Conservation (phyloP, 2,329 filamentous ascomycete genomes). For the Colletotrichum eleusines region DNA sequence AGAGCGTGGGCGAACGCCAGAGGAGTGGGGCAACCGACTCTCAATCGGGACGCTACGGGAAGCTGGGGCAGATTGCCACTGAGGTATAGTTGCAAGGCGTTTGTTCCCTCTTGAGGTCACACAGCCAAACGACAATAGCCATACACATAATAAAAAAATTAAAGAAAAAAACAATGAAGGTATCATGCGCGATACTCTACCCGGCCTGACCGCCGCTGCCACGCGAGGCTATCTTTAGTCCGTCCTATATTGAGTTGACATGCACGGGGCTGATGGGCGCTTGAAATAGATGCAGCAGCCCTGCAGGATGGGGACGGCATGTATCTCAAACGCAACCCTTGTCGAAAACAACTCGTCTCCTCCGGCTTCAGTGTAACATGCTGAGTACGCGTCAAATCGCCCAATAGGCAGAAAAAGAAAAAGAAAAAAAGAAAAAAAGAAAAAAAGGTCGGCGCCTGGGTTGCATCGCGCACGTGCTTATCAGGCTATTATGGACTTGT, state of each 20-base stretch:
- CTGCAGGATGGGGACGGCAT: neutral
- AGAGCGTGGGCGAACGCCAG: neutral
- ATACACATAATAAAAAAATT: too few relatives aligned
- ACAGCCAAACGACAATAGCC: too few relatives aligned
- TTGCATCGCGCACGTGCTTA: too few relatives aligned
- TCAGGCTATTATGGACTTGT: too few relatives aligned
- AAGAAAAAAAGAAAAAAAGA: too few relatives aligned
- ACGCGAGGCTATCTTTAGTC: neutral
- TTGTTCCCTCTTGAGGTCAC: too few relatives aligned
- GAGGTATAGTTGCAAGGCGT: too few relatives aligned
- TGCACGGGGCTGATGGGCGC: neutral
- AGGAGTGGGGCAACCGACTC: neutral
- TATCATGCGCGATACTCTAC: too few relatives aligned
- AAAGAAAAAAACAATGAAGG: too few relatives aligned
- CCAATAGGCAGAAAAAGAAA: neutral
- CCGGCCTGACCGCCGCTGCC: neutral
- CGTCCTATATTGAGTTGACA: neutral
- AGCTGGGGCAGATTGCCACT: too few relatives aligned
- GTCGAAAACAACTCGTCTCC: neutral
- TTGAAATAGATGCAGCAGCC: neutral
- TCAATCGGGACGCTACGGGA: neutral
- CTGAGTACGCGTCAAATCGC: neutral
- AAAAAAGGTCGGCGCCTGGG: neutral
- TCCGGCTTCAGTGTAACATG: neutral
- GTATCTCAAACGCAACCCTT: neutral